phyloP scores from a whole-genome alignment of 805 yeast genomes.

The Zygotorulaspora danielsina region DNA sequence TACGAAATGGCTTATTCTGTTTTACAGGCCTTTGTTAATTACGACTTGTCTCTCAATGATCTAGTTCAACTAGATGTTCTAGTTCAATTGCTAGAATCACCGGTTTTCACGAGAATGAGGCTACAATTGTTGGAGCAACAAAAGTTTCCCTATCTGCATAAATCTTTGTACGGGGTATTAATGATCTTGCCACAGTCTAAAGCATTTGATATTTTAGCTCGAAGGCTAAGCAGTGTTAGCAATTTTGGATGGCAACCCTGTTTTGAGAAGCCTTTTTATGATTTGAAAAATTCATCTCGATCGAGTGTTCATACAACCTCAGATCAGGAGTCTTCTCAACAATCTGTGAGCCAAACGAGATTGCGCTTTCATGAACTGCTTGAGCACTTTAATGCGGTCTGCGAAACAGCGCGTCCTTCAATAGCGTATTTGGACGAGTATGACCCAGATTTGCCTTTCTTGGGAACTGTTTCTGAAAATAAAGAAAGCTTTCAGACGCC shows the following conservation, averaged over 20 bases:
- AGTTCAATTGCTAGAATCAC: slow-evolving; percentile 87
- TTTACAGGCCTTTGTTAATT: slow-evolving; percentile 71
- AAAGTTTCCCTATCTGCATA: slow-evolving; percentile 71
- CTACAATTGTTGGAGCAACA: slow-evolving; percentile 87
- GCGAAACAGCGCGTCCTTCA: slow-evolving; percentile 18
- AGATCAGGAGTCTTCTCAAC: slow-evolving; percentile 20
- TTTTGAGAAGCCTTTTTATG: slow-evolving; percentile 4
- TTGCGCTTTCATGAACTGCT: slow-evolving; percentile 27
- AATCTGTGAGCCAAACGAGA: slow-evolving; percentile 29
- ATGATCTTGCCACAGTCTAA: slow-evolving; percentile 94
- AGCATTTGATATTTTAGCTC: slow-evolving; percentile 78
- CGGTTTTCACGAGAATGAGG: slow-evolving; percentile 82
- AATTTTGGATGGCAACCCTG: slow-evolving; percentile 27
- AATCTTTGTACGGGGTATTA: slow-evolving; percentile 83
- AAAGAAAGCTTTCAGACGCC: slow-evolving; percentile 8
- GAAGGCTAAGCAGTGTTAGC: slow-evolving; percentile 52
- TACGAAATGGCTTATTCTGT: slow-evolving; percentile 85
- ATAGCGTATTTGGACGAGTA: slow-evolving; percentile 10
- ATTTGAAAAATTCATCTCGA: slow-evolving; percentile 10
- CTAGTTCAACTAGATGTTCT: slow-evolving; percentile 84
- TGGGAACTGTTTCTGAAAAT: slow-evolving; percentile 7
- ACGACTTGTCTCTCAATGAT: slow-evolving; percentile 67
- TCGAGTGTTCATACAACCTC: slow-evolving; percentile 13
- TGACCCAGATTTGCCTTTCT: slow-evolving; percentile 15
- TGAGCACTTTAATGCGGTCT: slow-evolving; percentile 29